Percentiles rank a stretch among this genome's conserved stretches.
phyloP scores from a whole-genome alignment of 2,329 filamentous ascomycete species.

The Berkeleyomyces basicola region DNA sequence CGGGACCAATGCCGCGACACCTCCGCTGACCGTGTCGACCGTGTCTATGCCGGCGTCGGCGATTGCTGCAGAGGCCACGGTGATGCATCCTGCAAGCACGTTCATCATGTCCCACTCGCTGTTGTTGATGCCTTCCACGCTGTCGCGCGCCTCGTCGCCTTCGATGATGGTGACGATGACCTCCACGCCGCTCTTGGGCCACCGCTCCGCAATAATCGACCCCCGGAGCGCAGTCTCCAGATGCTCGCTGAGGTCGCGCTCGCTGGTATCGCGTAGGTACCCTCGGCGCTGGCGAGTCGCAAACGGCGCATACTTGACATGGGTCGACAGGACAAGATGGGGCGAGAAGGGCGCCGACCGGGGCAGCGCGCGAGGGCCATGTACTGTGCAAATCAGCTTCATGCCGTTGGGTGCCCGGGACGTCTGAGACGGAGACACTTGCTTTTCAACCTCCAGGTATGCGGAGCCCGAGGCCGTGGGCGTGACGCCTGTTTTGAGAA shows the following conservation, averaged over 20 bases:
- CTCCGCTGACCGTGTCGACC: slow-evolving; percentile 75
- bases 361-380: slow-evolving; percentile 80
- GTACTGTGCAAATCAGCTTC: slow-evolving; percentile 84
- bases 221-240: slow-evolving; percentile 81
- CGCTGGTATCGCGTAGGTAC: slow-evolving; percentile 69
- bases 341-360: slow-evolving; percentile 83
- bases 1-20: slow-evolving; percentile 64
- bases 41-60: slow-evolving; percentile 93
- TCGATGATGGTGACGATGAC: slow-evolving; percentile 86
- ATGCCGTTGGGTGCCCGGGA: slow-evolving; percentile 44
- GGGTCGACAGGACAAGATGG: slow-evolving; percentile 77
- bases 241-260: slow-evolving; percentile 80
- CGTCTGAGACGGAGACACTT: slow-evolving; percentile 24
- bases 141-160: slow-evolving; percentile 63
- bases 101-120: slow-evolving; percentile 81
- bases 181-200: slow-evolving; percentile 98
- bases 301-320: slow-evolving; percentile 94
- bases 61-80: slow-evolving; percentile 80
- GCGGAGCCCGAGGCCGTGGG: slow-evolving; percentile 89
- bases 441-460: slow-evolving; percentile 50
- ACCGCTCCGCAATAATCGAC: slow-evolving; percentile 79
- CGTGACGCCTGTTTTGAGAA: slow-evolving; percentile 79
- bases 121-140: slow-evolving; percentile 31
- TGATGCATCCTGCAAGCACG: slow-evolving; percentile 80
- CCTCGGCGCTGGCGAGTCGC: slow-evolving; percentile 68